These are phyloP conservation scores for Hura crepitans DNA, from an alignment of 441 rosid genomes.

Conservation along the genomic window DNA sequence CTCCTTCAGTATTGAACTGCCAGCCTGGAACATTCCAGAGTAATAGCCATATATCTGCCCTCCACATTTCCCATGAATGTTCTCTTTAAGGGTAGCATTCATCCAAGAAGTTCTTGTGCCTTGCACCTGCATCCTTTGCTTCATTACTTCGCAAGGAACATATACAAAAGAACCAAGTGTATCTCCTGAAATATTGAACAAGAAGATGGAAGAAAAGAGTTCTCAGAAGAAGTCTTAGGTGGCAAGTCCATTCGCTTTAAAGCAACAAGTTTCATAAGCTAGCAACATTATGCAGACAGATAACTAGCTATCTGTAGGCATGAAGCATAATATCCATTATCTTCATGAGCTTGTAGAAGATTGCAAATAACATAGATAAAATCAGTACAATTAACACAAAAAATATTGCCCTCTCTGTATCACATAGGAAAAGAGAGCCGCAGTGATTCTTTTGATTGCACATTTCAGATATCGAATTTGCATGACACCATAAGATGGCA, in stretches of 20 bases:
- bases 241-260: not conserved
- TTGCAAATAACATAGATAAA: not conserved
- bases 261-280: not conserved
- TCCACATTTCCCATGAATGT: constrained; percentile 38
- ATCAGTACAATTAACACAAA: not conserved
- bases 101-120: constrained; percentile 76
- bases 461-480: not conserved
- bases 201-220: constrained; percentile 29
- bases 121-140: constrained; percentile 97
- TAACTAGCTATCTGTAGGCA: not conserved
- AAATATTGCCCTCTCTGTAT: not conserved
- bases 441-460: not conserved
- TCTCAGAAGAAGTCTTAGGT: constrained; percentile 20
- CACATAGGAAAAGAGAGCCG: not conserved
- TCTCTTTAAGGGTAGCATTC: constrained; percentile 43
- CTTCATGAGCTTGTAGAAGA: not conserved
- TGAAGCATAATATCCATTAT: not conserved
- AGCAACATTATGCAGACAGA: constrained; percentile 7
- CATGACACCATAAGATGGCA: not conserved
- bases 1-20: constrained; percentile 72
- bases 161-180: constrained; percentile 84
- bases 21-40: constrained; percentile 84
- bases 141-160: constrained; percentile 95
- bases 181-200: constrained; percentile 60
- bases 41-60: constrained; percentile 67